Evolutionary conservation across 1,284 basidiomycete genomes (phyloP).

Genomic region (Porodaedalea pini): DNA sequence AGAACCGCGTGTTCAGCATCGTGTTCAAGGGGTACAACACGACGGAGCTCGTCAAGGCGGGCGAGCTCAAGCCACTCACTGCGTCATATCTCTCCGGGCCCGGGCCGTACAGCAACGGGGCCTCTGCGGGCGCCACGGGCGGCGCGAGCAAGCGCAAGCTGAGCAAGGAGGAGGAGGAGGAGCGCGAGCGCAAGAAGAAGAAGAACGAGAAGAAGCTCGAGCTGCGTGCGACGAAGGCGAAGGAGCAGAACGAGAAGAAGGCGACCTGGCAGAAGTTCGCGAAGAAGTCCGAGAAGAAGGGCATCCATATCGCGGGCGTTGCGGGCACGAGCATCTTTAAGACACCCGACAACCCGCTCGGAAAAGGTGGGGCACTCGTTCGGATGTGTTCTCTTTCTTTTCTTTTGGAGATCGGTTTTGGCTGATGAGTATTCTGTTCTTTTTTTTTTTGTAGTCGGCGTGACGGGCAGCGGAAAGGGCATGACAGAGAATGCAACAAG

Average conservation of each 20-base stretch:
- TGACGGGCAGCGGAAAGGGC: slow-evolving; percentile 90
- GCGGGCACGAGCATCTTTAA: slow-evolving; percentile 93
- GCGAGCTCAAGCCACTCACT: slow-evolving; percentile 71
- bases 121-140: not conserved
- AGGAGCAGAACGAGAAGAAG: slow-evolving; percentile 88
- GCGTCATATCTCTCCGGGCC: slow-evolving; percentile 24
- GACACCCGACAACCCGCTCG: slow-evolving; percentile 91
- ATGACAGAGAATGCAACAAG: slow-evolving; percentile 79
- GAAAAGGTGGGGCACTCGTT: slow-evolving; percentile 59
- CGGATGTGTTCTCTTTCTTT: slow-evolving; percentile 16
- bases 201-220: slow-evolving; percentile 96
- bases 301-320: slow-evolving; percentile 82
- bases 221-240: slow-evolving; percentile 80
- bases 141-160: slow-evolving; percentile 71
- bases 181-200: slow-evolving; percentile 89
- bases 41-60: slow-evolving; percentile 82
- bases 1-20: slow-evolving; percentile 87
- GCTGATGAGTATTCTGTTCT: slow-evolving; percentile 26
- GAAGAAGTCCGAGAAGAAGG: slow-evolving; percentile 95
- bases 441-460: slow-evolving; percentile 65
- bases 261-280: slow-evolving; percentile 97
- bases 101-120: slow-evolving; percentile 7
- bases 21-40: slow-evolving; percentile 94
- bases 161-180: slow-evolving; percentile 79
- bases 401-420: slow-evolving; percentile 23